Percentiles rank a stretch among this genome's conserved stretches.
These are phyloP conservation scores for Alternaria consortialis DNA, from an alignment of 2,329 filamentous ascomycete species.

Conservation along the genomic window DNA sequence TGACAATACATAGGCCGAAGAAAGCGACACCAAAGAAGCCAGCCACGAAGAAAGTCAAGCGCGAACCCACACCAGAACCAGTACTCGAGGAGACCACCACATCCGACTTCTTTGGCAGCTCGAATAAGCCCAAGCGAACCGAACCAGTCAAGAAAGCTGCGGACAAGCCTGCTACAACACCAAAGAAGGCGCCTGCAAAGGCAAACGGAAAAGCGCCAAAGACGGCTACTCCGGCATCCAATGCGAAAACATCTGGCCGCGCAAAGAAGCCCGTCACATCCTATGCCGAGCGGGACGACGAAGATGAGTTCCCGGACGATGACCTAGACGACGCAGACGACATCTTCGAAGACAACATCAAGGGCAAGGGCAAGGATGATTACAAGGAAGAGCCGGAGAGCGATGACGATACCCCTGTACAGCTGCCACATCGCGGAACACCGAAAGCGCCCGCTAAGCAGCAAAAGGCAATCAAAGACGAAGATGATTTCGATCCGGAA, in stretches of 20 bases:
- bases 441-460: slow-evolving; percentile 51
- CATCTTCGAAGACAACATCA: slow-evolving; percentile 79
- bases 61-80: slow-evolving; percentile 58
- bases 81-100: slow-evolving; percentile 67
- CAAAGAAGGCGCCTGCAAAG: slow-evolving; percentile 46
- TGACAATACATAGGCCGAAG: slow-evolving; percentile 47
- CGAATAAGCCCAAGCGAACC: slow-evolving; percentile 64
- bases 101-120: slow-evolving; percentile 69
- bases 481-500: slow-evolving; percentile 53
- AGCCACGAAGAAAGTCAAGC: slow-evolving; percentile 65
- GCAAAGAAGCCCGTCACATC: slow-evolving; percentile 55
- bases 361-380: slow-evolving; percentile 70
- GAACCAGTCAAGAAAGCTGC: slow-evolving; percentile 50
- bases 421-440: slow-evolving; percentile 50
- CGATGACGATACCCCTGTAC: slow-evolving; percentile 40
- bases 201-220: slow-evolving; percentile 43
- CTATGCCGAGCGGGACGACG: slow-evolving; percentile 68
- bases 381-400: slow-evolving; percentile 67
- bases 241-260: slow-evolving; percentile 49
- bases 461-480: slow-evolving; percentile 55
- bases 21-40: slow-evolving; percentile 65
- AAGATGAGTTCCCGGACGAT: slow-evolving; percentile 59
- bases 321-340: slow-evolving; percentile 73
- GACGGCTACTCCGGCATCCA: slow-evolving; percentile 46
- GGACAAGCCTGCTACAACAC: slow-evolving; percentile 47